A percentile compares a stretch with the other conserved stretches of the same genome.
Conservation (phyloP, 2,329 filamentous ascomycete genomes). For the Ceratocystiopsis sp. region DNA sequence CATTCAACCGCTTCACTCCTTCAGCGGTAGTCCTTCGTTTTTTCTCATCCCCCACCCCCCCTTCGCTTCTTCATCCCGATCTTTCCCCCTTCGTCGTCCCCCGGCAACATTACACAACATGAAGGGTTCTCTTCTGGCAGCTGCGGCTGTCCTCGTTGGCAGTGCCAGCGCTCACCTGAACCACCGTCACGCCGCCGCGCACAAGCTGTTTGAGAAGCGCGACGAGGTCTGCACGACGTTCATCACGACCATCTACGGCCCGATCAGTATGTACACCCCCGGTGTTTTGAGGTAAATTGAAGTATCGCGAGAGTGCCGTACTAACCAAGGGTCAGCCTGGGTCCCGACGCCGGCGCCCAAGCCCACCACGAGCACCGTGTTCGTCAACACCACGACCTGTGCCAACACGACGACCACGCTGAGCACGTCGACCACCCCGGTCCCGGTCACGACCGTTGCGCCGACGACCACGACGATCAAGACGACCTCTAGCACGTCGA, state of each 20-base stretch:
- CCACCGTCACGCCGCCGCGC: slow-evolving; percentile 26
- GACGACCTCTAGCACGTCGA: slow-evolving; percentile 12
- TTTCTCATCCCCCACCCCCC: slow-evolving; percentile 8
- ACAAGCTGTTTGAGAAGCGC: slow-evolving; percentile 37
- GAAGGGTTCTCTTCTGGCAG: slow-evolving; percentile 55
- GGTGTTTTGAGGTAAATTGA: too few relatives aligned
- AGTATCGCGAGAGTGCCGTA: too few relatives aligned
- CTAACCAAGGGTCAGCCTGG: too few relatives aligned
- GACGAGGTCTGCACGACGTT: slow-evolving; percentile 50
- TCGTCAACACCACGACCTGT: too few relatives aligned
- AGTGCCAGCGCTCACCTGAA: slow-evolving; percentile 41
- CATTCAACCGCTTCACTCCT: slow-evolving; percentile 59
- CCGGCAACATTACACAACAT: slow-evolving; percentile 42
- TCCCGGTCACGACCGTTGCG: background rate
- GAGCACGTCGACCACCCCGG: background rate
- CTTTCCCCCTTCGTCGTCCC: slow-evolving; percentile 8
- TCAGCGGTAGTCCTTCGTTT: slow-evolving; percentile 55
- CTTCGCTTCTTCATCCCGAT: slow-evolving; percentile 8
- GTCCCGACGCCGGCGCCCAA: background rate
- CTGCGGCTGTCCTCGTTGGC: slow-evolving; percentile 42
- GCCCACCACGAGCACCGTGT: too few relatives aligned
- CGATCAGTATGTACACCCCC: slow-evolving; percentile 23
- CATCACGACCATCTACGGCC: slow-evolving; percentile 53
- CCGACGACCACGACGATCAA: background rate
- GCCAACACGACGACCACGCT: slow-evolving; percentile 1